Base-by-base conservation (phyloP, 345 rosid species). In the Moricandia arvensis region DNA sequence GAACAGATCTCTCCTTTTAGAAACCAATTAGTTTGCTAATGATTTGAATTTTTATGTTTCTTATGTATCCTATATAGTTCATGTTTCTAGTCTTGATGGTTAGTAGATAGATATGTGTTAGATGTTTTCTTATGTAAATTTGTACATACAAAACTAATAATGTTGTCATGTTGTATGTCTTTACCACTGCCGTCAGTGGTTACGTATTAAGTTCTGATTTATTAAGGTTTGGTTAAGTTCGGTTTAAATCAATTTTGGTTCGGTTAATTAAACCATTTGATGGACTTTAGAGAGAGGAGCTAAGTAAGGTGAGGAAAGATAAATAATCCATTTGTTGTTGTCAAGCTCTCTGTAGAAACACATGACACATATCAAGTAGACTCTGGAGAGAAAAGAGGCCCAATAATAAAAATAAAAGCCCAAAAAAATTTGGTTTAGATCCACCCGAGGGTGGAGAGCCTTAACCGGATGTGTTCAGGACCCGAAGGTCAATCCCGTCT, bases 1-100 rank as follows among this genome's bases (percentile, higher is more conserved):
- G 96, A 95, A 74, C 87, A 90, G 81, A 92, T 92, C 27, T 90
- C 96, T 17, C 83, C 90, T 4, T 81, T 85, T 43, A 85, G 90
- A 68, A 90, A 91, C 79, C 93, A 83, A 57, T 10, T 86, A 69
- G 87, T 89, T 17, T 89, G 88, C 18, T 89, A 70, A 72, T 37
- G n/a, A n/a, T 0, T 34, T 11, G 0, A 3, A 10, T 30, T 61
- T 61, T 31, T 64, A 30, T 85, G 54, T 65, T 30, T 59, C 38
- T 13, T 59, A 4, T 71, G 51, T 71, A 24, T 35, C 10, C 43
- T 18, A 70, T n/a, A n/a, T 17, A 17, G 29, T 30, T 45, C 4
- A 1, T 51, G 59, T 4, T 60, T 37, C 16, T 76, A 31, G 71
- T 1, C 8, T 27, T 70, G 34, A 6, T 72, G 66, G 68, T 72